These are phyloP conservation scores for Blepharisma japonicum DNA, from an alignment of 73 alveolate species.

Conservation along the genomic window DNA sequence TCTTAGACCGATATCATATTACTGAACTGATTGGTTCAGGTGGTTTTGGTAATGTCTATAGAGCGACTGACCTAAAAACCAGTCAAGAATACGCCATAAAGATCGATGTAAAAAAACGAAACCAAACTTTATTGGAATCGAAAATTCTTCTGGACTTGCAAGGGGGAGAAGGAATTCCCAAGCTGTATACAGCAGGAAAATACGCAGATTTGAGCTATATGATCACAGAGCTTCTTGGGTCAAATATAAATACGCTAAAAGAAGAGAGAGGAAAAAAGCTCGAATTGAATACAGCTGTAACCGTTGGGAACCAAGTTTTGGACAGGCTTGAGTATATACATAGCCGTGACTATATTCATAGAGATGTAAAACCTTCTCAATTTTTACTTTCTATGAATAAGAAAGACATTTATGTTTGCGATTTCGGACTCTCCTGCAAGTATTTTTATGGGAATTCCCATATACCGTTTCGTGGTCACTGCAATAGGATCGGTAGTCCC, in stretches of 20 bases:
- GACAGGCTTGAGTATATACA: background rate
- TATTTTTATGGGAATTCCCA: constrained; percentile 36
- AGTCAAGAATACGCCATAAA: background rate
- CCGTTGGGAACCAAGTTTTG: background rate
- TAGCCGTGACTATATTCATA: background rate
- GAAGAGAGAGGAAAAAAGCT: too few species aligned
- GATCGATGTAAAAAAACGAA: background rate
- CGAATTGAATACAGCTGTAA: too few species aligned
- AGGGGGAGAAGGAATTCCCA: too few species aligned
- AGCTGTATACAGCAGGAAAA: too few species aligned
- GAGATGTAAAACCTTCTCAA: constrained; percentile 9
- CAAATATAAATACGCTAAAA: too few species aligned
- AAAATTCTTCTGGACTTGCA: too few species aligned
- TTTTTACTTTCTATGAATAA: background rate
- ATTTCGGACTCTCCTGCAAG: background rate
- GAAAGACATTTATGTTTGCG: background rate
- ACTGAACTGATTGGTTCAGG: background rate
- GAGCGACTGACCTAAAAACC: constrained; percentile 8
- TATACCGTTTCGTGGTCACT: constrained; percentile 82
- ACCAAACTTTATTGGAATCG: too few species aligned
- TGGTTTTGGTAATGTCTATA: constrained; percentile 10
- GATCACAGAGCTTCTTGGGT: too few species aligned
- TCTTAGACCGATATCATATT: background rate
- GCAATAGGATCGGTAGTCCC: constrained; percentile 91
- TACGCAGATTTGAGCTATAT: too few species aligned